Percentiles rank a stretch among this genome's conserved stretches.
Conservation (phyloP, 257 asterid genomes). For the Solanum rostratum region DNA sequence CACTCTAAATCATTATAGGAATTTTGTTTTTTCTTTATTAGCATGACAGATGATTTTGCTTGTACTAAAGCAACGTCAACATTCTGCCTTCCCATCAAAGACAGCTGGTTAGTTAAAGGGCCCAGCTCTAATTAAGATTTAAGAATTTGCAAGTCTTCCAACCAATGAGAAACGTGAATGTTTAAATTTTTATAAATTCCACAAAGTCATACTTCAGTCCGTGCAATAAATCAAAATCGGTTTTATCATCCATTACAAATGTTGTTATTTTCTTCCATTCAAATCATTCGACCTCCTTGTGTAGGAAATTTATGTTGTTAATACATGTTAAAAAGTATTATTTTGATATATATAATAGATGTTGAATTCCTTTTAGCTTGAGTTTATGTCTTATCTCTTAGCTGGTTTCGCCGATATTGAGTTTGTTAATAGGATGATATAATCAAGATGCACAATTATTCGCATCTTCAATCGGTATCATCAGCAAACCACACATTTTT, state of each 20-base stretch:
- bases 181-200: background rate
- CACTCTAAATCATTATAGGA: background rate
- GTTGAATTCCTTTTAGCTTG: too few relatives aligned
- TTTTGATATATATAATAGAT: too few relatives aligned
- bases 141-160: background rate
- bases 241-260: background rate
- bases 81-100: background rate
- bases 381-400: too few relatives aligned
- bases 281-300: background rate
- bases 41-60: background rate
- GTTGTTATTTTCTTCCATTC: background rate
- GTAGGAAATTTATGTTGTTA: too few relatives aligned
- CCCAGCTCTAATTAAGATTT: background rate
- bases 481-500: background rate
- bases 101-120: background rate
- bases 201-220: background rate
- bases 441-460: background rate
- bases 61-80: background rate
- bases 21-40: background rate
- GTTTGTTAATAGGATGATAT: background rate
- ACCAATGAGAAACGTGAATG: background rate
- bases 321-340: too few relatives aligned
- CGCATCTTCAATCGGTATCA: background rate
- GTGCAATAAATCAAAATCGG: background rate
- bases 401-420: background rate